phyloP scores from a whole-genome alignment of 495 filamentous ascomycete genomes.

The Parmelia sp. region DNA sequence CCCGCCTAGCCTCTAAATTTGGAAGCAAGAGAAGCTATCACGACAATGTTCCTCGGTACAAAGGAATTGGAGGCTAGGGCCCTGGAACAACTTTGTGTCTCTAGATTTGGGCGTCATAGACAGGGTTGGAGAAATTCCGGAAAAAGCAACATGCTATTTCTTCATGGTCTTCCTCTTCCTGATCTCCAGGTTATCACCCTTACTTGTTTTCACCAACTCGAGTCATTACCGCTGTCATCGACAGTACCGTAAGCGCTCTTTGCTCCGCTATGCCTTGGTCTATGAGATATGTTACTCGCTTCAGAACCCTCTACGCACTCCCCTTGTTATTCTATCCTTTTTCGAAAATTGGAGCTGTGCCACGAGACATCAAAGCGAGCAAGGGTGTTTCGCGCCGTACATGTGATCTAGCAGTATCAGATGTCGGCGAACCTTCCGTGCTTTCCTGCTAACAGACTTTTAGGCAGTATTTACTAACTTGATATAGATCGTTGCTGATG shows the following conservation, averaged over 20 bases:
- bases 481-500: constrained; percentile 15
- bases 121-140: neutral
- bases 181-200: too few relatives aligned
- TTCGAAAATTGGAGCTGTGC: neutral
- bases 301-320: constrained; percentile 5
- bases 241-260: neutral
- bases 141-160: neutral
- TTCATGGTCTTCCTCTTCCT: neutral
- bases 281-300: constrained; percentile 1
- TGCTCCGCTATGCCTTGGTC: neutral
- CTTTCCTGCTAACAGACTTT: neutral
- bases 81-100: neutral
- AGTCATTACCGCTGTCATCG: neutral
- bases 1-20: too few relatives aligned
- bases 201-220: neutral
- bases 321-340: neutral
- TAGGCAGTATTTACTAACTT: neutral
- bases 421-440: constrained; percentile 18
- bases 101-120: neutral
- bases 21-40: too few relatives aligned
- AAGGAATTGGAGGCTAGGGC: neutral
- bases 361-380: neutral
- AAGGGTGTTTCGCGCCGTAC: neutral
- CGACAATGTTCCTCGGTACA: too few relatives aligned
- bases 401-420: constrained; percentile 17